Conservation (phyloP, 2,329 filamentous ascomycete species). For the Stachybotrys chlorohalonatus region DNA sequence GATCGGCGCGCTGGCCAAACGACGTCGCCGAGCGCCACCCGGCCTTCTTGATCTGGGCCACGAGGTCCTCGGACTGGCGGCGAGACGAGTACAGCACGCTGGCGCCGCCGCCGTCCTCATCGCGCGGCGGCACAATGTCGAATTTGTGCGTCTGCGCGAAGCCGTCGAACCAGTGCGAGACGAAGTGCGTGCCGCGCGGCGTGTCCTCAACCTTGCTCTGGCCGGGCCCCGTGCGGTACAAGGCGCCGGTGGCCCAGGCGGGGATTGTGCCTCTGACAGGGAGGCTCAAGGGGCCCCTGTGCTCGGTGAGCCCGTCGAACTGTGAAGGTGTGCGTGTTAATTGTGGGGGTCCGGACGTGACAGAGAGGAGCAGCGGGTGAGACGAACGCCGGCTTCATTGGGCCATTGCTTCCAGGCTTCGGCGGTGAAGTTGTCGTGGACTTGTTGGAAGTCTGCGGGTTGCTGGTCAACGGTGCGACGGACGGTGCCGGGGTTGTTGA, state of each 20-base stretch:
- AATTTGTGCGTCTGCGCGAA: conserved; percentile 65
- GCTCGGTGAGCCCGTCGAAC: conserved; percentile 61
- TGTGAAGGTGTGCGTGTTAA: conserved; percentile 17
- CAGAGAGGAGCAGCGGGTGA: neutral
- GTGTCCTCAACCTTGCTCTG: conserved; percentile 51
- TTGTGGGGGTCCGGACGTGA: neutral
- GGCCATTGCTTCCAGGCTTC: conserved; percentile 34
- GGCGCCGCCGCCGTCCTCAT: conserved; percentile 20
- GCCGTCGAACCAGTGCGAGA: conserved; percentile 76
- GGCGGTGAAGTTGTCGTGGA: conserved; percentile 15
- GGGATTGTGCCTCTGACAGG: conserved; percentile 59
- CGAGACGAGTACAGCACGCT: conserved; percentile 63
- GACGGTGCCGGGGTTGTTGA: conserved; percentile 16
- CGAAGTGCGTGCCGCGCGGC: conserved; percentile 47
- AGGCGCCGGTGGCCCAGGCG: conserved; percentile 57
- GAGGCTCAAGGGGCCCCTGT: conserved; percentile 56
- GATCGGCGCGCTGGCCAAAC: conserved; percentile 66
- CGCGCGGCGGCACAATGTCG: conserved; percentile 40
- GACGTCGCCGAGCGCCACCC: conserved; percentile 48
- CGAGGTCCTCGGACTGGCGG: conserved; percentile 53
- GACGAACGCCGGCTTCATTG: conserved; percentile 35
- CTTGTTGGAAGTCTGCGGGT: conserved; percentile 12
- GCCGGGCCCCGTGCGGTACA: conserved; percentile 70
- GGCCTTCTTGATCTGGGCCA: conserved; percentile 49
- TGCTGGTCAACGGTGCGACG: conserved; percentile 18